Percentiles rank a stretch among this genome's conserved stretches.
Evolutionary conservation across 805 yeast genomes (phyloP).

Genomic region (Limtongia smithiae): DNA sequence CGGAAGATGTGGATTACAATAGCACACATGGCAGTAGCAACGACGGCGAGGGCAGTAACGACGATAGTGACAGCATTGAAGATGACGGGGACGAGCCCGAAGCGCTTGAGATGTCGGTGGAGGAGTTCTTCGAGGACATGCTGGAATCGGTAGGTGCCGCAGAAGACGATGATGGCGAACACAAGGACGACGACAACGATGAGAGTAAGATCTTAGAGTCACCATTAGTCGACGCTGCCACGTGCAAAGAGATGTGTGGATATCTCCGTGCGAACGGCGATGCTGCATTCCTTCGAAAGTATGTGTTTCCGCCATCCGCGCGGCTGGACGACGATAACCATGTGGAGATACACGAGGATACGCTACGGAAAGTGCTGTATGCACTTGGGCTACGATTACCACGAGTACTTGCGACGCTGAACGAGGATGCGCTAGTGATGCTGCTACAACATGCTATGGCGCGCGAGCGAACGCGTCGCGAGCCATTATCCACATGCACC

Average conservation of each 20-base stretch:
- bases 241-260: constrained; percentile 7
- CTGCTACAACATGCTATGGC: constrained; percentile 54
- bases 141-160: constrained; percentile 4
- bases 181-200: no score
- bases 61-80: not conserved
- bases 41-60: not conserved
- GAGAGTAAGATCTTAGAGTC: not conserved
- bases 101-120: not conserved
- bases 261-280: constrained; percentile 16
- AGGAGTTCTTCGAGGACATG: constrained; percentile 1
- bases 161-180: no score
- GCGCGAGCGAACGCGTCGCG: constrained; percentile 55
- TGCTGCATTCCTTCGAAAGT: constrained; percentile 9
- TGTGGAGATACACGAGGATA: not conserved
- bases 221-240: not conserved
- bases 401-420: constrained; percentile 36
- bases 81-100: not conserved
- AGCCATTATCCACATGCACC: constrained; percentile 51
- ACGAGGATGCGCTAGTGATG: constrained; percentile 41
- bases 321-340: not conserved
- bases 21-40: not conserved
- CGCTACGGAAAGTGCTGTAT: constrained; percentile 24
- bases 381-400: constrained; percentile 21
- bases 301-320: not conserved
- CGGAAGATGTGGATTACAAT: not conserved